Base-by-base conservation (phyloP, 23 red algal genomes). In the Gracilaria caudata region DNA sequence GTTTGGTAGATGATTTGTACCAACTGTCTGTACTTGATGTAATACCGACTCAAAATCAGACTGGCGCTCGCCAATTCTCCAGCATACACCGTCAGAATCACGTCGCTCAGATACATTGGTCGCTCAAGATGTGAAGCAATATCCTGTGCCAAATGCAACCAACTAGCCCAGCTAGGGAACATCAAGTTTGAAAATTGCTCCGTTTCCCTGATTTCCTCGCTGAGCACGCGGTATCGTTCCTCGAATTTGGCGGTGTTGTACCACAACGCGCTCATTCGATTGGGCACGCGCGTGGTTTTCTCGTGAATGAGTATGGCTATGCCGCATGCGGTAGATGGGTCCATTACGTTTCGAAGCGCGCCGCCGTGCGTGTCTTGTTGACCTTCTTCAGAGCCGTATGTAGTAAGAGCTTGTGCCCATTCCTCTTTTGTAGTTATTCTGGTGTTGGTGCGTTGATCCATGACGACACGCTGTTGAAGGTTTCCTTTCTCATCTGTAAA, bases 351-450 rank as follows among this genome's bases (percentile, higher is more conserved):
- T 39, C 38, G 54, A 10, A 60, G 34, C 37, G n/a, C 38, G 28
- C 26, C 44, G 7, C 78, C 78, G 55, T 81, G 78, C 25, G 78
- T 81, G 36, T 81, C 78, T 64, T 81, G 78, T 55, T 81, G 78
- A 38, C 78, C 78, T 55, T 77, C 72, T 2, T 43, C 78, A 39
- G 49, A 44, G 38, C 78, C 78, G 55, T 81, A 81, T 0, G 78
- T 60, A 0, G 35, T 55, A 19, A 81, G 55, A 4, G 28, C 24
- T 9, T 81, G 12, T 36, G 55, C 78, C 78, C 78, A 81, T 38
- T 81, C 29, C 6, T 81, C 55, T 64, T 58, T 53, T 32, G 78
- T 81, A 3, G n/a, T 81, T 25, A 81, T 60, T 60, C 26, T 6
- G 5, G 37, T 66, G 29, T 66, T 35, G 61, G 25, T 35, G 61